Base-by-base conservation (phyloP, 805 yeast species). In the Debaryomyces tyrocola region DNA sequence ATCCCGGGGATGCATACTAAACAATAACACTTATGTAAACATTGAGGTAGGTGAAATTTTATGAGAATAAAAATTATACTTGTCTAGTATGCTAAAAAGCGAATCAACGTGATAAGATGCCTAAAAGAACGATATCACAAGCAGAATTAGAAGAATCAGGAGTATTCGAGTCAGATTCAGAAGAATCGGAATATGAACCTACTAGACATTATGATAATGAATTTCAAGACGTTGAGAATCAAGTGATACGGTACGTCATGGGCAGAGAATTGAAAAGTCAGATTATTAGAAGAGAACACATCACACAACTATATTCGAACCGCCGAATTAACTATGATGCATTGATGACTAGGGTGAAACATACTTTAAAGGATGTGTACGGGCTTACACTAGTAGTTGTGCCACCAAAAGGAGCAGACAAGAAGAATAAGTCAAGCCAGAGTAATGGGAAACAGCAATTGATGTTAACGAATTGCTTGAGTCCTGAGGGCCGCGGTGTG, bases 381-480 rank as follows among this genome's bases (percentile, higher is more conserved):
- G 74, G 72, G 5, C 43, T 69, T 36, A 48, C 54, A 24, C 47
- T 69, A 33, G 59, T 50, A 20, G 57, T 53, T 33, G 44, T 54
- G 6, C 55, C 62, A 3, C n/a, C 27, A 4, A 33, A 33, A 12
- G 42, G 35, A 5, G 37, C 39, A 14, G 51, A 27, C 8, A 45
- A 44, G 6, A 43, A 29, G 20, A 36, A 15, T 2, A 41, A 49
- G 20, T 36, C 41, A 6, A 42, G 34, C 7, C 40, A 18, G 29
- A 38, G 34, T 34, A 51, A 44, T 17, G 33, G 43, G 7, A 48
- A 48, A 33, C 52, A 37, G 35, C 62, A 64, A 18, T 51, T 51
- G 43, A 45, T 45, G 15, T 41, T 71, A 15, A 56, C 63, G 8
- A 59, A 52, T 36, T 38, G 49, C 35, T 55, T 71, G 35, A 48